A percentile compares a stretch with the other conserved stretches of the same genome.
These are phyloP conservation scores for Themeda triandra DNA, from an alignment of 176 grass and related monocot species.

Conservation along the genomic window DNA sequence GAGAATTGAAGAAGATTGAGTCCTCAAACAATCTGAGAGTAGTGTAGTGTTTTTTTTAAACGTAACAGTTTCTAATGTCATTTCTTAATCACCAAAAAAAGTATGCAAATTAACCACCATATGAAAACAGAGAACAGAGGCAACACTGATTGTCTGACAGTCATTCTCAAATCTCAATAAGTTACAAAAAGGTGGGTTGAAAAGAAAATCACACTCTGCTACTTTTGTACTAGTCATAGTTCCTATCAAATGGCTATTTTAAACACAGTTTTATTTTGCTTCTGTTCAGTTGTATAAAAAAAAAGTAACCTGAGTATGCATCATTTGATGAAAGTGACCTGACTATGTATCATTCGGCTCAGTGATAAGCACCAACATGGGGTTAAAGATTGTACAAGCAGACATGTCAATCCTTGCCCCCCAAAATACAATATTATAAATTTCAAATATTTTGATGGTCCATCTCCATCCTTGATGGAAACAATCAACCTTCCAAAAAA, in stretches of 20 bases:
- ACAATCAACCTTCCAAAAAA: background rate
- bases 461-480: slow-evolving; percentile 7
- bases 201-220: background rate
- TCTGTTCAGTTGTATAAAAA: background rate
- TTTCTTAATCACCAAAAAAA: slow-evolving; percentile 9
- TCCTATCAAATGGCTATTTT: background rate
- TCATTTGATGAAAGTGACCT: background rate
- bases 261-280: background rate
- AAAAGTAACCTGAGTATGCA: background rate
- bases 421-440: background rate
- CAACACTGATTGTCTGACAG: background rate
- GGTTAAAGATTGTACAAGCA: background rate
- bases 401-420: background rate
- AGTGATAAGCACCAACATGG: background rate
- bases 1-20: background rate
- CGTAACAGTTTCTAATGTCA: background rate
- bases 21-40: background rate
- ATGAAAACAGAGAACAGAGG: background rate
- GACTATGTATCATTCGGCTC: background rate
- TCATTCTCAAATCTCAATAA: background rate
- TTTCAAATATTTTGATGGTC: background rate
- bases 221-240: background rate
- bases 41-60: background rate
- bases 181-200: background rate
- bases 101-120: background rate